Evolutionary conservation across 73 alveolate genomes (phyloP), one percentile per base, ranked within the genome.

Genomic region (Paramecium tetraurelia): DNA sequence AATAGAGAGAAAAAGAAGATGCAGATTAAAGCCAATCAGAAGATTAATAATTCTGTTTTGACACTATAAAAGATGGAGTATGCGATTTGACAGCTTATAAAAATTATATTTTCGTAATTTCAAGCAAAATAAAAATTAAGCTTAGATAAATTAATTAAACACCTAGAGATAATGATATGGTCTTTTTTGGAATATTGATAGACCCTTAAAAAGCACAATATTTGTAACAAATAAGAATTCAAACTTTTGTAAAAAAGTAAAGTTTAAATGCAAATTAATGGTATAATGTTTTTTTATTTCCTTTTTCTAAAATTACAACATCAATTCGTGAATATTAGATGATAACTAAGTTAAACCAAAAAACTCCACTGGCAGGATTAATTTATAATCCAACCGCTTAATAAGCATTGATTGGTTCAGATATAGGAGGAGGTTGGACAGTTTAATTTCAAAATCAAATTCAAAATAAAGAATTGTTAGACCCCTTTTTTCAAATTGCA

Each of bases 241-340:
- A 80, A 35, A 20, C 90, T 1, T 80, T 43, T 80, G 5, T 80
- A 24, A 35, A 80, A 22, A 24, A 35, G 21, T 1, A 22, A 10
- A 41, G n/a, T 11, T 48, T 80, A 75, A 12, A 63, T 27, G 18
- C 20, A n/a, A 18, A 41, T 24, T 33, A 44, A 33, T 80, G 90
- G 90, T 18, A 22, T 43, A 46, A 80, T 80, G 90, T 46, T 10
- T 24, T 80, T 24, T 80, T 80, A 46, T 43, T 80, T 43, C 90
- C 90, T 4, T 43, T 80, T 80, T 21, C 76, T 8, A 80, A 80
- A 48, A 80, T 80, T 11, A 80, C 90, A 20, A 72, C 86, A 16
- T 72, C 18, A 16, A 72, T 72, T 36, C n/a, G 86, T 12, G 86
- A 72, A 72, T 72, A 72, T 72, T 40, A 72, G n/a, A 72, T 72